Evolutionary conservation across 2,329 filamentous ascomycete genomes (phyloP).

Genomic region (Pleomassaria siparia): DNA sequence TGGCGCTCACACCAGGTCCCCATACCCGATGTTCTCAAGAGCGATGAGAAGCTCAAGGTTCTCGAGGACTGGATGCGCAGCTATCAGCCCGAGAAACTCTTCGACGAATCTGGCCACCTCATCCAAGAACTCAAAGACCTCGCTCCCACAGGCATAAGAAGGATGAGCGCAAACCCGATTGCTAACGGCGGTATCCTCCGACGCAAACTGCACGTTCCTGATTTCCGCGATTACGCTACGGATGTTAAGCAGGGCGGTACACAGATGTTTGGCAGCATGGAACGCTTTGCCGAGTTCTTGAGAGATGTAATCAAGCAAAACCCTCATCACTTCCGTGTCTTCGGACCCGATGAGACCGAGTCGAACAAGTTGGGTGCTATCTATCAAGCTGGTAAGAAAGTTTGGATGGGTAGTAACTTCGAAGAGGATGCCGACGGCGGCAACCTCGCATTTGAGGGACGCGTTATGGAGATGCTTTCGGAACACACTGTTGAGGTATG

Average conservation of each 20-base stretch:
- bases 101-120: constrained; percentile 65
- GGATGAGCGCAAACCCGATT: constrained; percentile 78
- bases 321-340: constrained; percentile 69
- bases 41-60: constrained; percentile 65
- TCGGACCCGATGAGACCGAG: constrained; percentile 79
- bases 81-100: constrained; percentile 73
- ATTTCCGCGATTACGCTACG: constrained; percentile 69
- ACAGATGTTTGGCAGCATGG: constrained; percentile 64
- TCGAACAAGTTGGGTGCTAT: constrained; percentile 75
- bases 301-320: constrained; percentile 69
- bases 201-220: constrained; percentile 68
- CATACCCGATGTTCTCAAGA: constrained; percentile 68
- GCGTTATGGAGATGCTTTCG: constrained; percentile 83
- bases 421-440: constrained; percentile 75
- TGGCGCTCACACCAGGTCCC: constrained; percentile 80
- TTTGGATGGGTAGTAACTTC: constrained; percentile 78
- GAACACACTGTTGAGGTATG: constrained; percentile 73
- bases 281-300: constrained; percentile 67
- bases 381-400: constrained; percentile 75
- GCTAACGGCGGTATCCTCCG: constrained; percentile 69
- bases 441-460: constrained; percentile 67
- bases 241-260: constrained; percentile 63
- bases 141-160: constrained; percentile 64
- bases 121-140: constrained; percentile 64
- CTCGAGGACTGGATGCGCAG: constrained; percentile 77